Base-by-base conservation (phyloP, 257 asterid genomes). In the Mitragyna speciosa region DNA sequence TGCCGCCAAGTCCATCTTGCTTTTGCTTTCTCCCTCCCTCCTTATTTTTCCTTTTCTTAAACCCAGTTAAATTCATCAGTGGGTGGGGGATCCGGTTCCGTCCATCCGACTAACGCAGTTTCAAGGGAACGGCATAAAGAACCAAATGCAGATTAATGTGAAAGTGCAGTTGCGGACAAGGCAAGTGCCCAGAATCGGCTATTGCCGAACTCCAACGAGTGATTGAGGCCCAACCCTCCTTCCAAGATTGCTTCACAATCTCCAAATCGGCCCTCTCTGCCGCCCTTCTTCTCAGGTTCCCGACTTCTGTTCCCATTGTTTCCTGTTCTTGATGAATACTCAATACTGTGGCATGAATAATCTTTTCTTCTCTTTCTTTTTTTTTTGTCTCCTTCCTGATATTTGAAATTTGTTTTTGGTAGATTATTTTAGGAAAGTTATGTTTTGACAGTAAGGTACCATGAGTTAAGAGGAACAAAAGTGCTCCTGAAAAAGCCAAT, bases 111-210 rank as follows among this genome's bases (percentile, higher is more conserved):
- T 36, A 36, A 36, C 41, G 3, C 41, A 2, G 41, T 36, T 36
- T 4, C 3, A 36, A 36, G 41, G 41, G 41, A 36, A 36, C 3
- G 41, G 41, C 41, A 36, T 36, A 36, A 36, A 4, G 41, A 36
- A 36, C 41, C 41, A 36, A 36, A 36, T 36, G 41, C 41, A 36
- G 41, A 36, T 36, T 36, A 82, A 17, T n/a, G 93, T 94, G 61
- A 96, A n/a, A 88, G 79, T 96, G 99, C 92, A 89, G 92, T 6
- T 96, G 99, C 52, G 98, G 95, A 75, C 91, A 91, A 82, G 92
- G 86, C 43, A 85, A 86, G 20, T 94, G 99, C 82, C 82, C 90
- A 0, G 99, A 96, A 82, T 94, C 97, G 99, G 99, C 97, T 41
- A 80, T 96, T 20, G 85, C 94, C 76, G 99, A 96, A 83, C 89